Evolutionary conservation across 179 eudicot genomes (phyloP).

Genomic region (Heliamphora ciliata): DNA sequence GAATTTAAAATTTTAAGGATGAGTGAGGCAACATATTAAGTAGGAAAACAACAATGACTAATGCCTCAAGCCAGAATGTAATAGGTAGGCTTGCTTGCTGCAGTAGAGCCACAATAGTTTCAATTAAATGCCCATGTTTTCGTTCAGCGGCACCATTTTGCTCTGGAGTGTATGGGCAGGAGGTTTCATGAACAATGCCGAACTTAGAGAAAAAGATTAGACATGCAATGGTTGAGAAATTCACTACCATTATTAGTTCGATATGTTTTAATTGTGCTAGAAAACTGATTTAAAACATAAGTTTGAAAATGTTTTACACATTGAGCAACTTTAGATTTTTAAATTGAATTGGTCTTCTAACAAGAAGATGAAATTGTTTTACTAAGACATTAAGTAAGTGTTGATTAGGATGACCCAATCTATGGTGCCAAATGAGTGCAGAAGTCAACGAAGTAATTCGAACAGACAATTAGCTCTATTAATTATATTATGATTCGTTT

Average conservation of each 20-base stretch:
- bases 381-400: too few relatives aligned
- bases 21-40: neutral
- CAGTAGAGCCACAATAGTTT: neutral
- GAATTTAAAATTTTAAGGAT: neutral
- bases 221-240: neutral
- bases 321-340: too few relatives aligned
- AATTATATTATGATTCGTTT: too few relatives aligned
- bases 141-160: neutral
- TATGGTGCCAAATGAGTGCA: too few relatives aligned
- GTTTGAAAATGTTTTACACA: too few relatives aligned
- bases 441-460: too few relatives aligned
- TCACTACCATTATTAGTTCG: neutral
- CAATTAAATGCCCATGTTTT: neutral
- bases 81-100: neutral
- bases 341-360: too few relatives aligned
- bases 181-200: neutral
- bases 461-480: too few relatives aligned
- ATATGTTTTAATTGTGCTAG: too few relatives aligned
- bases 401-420: too few relatives aligned
- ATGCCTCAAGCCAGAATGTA: neutral
- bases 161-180: neutral
- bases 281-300: too few relatives aligned
- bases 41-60: neutral
- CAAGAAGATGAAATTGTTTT: too few relatives aligned
- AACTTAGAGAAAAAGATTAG: neutral